Conservation (phyloP, 495 filamentous ascomycete genomes). For the Chaetomium cochliodes region DNA sequence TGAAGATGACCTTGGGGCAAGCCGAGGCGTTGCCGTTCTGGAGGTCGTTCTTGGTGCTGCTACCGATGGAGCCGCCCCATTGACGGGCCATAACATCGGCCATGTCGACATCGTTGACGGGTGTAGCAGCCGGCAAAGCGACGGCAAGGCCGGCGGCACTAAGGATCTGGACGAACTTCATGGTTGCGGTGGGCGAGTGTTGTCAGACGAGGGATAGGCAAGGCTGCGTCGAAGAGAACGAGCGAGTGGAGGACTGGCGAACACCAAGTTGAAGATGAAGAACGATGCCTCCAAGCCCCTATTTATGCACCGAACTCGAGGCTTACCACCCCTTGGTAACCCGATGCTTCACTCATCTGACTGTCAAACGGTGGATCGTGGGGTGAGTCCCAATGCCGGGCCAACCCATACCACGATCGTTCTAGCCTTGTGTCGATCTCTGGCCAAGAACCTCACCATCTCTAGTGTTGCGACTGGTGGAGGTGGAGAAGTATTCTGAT, state of each 20-base stretch:
- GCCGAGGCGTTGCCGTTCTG: neutral
- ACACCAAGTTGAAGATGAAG: neutral
- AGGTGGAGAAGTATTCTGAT: neutral
- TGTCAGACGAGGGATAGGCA: neutral
- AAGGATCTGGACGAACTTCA: slow-evolving; percentile 17
- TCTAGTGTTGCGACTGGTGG: neutral
- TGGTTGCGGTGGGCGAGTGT: neutral
- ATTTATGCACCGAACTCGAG: neutral
- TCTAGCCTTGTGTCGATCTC: neutral
- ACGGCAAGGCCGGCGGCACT: slow-evolving; percentile 13
- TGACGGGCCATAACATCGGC: neutral
- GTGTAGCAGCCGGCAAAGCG: neutral
- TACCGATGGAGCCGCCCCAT: neutral
- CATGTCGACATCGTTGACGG: neutral
- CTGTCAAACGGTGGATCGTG: neutral
- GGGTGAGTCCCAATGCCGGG: neutral
- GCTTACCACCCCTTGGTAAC: neutral
- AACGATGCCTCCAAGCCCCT: neutral
- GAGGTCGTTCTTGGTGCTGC: slow-evolving; percentile 11
- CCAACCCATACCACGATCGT: neutral
- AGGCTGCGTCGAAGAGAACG: neutral
- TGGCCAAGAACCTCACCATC: neutral
- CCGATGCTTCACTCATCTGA: neutral
- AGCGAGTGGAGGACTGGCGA: neutral
- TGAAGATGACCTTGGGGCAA: slow-evolving; percentile 51